Percentiles rank a stretch among this genome's conserved stretches.
Evolutionary conservation across 2,329 filamentous ascomycete species (phyloP).

Genomic region (Trichoderma sp.): DNA sequence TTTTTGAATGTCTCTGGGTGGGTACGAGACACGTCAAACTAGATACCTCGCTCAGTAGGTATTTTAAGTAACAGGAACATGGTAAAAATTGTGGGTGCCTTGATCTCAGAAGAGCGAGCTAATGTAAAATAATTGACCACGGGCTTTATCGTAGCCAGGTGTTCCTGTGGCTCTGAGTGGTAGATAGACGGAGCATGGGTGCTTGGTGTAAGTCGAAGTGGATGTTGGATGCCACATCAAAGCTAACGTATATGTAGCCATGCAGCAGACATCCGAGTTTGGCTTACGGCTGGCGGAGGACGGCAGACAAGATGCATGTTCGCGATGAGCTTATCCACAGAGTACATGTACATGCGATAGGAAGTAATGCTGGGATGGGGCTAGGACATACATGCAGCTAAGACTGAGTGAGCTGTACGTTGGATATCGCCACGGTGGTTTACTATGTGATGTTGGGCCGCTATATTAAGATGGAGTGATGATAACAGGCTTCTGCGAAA

Average conservation of each 20-base stretch:
- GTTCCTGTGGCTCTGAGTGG: neutral
- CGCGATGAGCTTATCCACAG: neutral
- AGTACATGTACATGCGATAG: neutral
- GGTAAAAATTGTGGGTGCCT: neutral
- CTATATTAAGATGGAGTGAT: neutral
- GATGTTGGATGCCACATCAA: neutral
- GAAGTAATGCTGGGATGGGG: constrained; percentile 3
- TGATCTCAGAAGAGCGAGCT: neutral
- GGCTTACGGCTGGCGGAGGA: neutral
- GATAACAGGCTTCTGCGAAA: neutral
- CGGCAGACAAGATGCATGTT: neutral
- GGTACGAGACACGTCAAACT: neutral
- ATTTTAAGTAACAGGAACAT: neutral
- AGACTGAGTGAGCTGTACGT: neutral
- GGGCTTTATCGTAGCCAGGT: neutral
- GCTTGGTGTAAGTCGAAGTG: constrained; percentile 15
- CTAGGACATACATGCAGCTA: constrained; percentile 4
- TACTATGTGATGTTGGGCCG: neutral
- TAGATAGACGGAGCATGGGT: neutral
- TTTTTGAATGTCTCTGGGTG: neutral
- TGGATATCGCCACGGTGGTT: neutral
- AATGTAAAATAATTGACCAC: neutral
- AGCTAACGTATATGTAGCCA: too few species aligned
- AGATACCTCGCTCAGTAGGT: neutral
- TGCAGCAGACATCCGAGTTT: neutral